Conservation (phyloP, 257 asterid genomes). For the Vinca minor region DNA sequence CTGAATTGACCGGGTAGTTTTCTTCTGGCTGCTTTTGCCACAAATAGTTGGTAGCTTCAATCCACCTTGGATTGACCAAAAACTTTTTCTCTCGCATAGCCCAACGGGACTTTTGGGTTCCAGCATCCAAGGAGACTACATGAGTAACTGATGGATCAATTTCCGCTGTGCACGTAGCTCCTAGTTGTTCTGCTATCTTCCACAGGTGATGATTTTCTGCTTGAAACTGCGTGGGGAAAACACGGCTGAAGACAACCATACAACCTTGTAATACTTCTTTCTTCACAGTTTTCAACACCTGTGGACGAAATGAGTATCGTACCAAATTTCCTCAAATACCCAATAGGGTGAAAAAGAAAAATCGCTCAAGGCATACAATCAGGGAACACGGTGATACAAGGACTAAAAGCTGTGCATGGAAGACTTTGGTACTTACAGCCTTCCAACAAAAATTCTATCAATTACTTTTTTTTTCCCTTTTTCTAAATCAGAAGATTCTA, state of each 20-base stretch:
- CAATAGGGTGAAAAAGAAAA: no score
- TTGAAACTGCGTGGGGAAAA: constrained; percentile 42
- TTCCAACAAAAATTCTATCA: neutral
- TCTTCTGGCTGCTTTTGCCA: no score
- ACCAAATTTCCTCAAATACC: no score
- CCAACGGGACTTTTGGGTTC: constrained; percentile 62
- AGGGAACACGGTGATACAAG: neutral
- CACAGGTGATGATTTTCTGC: constrained; percentile 56
- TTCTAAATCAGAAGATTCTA: no score
- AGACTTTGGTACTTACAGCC: no score
- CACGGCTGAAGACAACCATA: constrained; percentile 53
- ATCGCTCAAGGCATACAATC: neutral
- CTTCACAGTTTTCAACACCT: constrained; percentile 47
- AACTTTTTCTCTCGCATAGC: constrained; percentile 44
- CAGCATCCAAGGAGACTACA: constrained; percentile 53
- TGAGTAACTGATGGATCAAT: constrained; percentile 57
- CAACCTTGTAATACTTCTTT: constrained; percentile 54
- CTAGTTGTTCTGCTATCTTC: constrained; percentile 67
- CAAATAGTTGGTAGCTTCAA: no score
- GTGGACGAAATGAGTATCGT: neutral
- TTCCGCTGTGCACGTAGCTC: constrained; percentile 56
- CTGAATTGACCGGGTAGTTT: constrained; percentile 36
- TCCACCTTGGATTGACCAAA: constrained; percentile 64
- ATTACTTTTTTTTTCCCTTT: no score
- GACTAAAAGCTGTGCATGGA: neutral